Base-by-base conservation (phyloP, 179 eudicot species). In the Gypsophila paniculata region DNA sequence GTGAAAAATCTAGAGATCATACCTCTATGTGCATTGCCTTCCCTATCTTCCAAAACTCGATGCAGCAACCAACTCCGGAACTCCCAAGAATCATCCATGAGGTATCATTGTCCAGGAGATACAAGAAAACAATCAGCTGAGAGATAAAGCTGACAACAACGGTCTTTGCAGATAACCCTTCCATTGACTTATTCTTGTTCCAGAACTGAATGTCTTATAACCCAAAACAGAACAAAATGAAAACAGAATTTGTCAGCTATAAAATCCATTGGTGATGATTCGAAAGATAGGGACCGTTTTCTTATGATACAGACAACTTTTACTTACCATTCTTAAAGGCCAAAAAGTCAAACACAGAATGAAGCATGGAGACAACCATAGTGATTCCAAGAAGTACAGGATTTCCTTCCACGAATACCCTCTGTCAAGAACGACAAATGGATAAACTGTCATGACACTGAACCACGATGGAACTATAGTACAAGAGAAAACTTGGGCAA, bases 11-110 rank as follows among this genome's bases (percentile, higher is more conserved):
- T 52, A 44, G 68, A 64, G 54, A 54, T 29, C 65, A 75, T 84
- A 94, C 99, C 97, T 92, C 95, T 71, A 94, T 89, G 81, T 92
- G 99, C 99, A 94, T 94, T 38, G 97, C 97, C 79, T 94, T 94
- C 80, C 99, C 97, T 57, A 94, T 94, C 82, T 94, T 94, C 97
- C 97, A 94, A 75, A 94, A 94, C 83, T 94, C 99, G 60, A 94
- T 92, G 86, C 94, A 90, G 81, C 92, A 86, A 65, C 97, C 97
- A 76, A 94, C 68, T 61, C 99, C 99, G 81, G 97, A 90, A 78
- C 99, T 94, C 72, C 85, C 84, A 64, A 94, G 88, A 71, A 94
- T 94, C 99, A 94, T 90, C 99, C 99, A 94, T 23, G 97, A 94
- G 58, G 99, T 94, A 65, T 94, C 99, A 70, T 94, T 90, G 83